Conservation (phyloP, 176 grass and related monocot genomes). For the Sorghum bicolor region Sorghum_bicolor_NCBIv3 NC_012871.2:57217501-57218000, state of each 20-base stretch:
- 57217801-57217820: no score
- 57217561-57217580: not conserved
- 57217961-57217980: no score
- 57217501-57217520: not conserved
- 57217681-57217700: not conserved
- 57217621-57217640: not conserved
- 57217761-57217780: not conserved
- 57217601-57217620: not conserved
- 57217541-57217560: not conserved
- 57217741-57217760: not conserved
- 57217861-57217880: no score
- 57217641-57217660: not conserved
- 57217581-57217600: not conserved
- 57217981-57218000: no score
- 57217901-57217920: no score
- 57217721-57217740: not conserved
- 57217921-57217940: no score
- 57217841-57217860: no score
- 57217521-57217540: not conserved
- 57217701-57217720: not conserved
- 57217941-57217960: no score
- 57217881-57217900: no score
- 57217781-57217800: not conserved
- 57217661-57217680: not conserved
- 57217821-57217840: no score